Evolutionary conservation across 495 filamentous ascomycete genomes (phyloP).

Genomic region (Geoglossum glabrum): DNA sequence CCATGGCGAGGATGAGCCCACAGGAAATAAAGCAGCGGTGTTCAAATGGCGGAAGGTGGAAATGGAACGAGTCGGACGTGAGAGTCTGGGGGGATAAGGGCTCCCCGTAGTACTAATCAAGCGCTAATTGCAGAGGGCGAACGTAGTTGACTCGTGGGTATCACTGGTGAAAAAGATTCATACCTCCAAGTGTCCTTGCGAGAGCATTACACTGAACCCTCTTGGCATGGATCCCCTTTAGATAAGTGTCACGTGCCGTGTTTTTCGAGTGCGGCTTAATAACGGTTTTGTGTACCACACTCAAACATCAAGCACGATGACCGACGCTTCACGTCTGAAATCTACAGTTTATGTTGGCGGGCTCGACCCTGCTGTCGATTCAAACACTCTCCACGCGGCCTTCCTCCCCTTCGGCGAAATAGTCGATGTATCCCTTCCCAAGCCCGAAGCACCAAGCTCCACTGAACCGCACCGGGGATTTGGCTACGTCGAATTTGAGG

Average conservation of each 20-base stretch:
- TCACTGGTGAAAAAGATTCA: neutral
- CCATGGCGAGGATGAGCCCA: slow-evolving; percentile 38
- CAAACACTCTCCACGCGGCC: slow-evolving; percentile 57
- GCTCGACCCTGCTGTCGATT: slow-evolving; percentile 58
- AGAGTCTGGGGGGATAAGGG: neutral
- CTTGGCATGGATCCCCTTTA: neutral
- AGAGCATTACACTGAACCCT: neutral
- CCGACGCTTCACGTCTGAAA: slow-evolving; percentile 66
- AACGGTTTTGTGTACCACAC: neutral
- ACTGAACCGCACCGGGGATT: slow-evolving; percentile 75
- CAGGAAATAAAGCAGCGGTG: neutral
- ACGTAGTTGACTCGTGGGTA: neutral
- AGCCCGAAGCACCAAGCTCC: slow-evolving; percentile 47
- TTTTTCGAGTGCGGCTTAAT: neutral
- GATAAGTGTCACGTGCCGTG: neutral
- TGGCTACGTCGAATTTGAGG: slow-evolving; percentile 90
- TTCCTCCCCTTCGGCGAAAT: slow-evolving; percentile 96
- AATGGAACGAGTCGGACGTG: neutral
- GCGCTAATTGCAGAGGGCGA: neutral
- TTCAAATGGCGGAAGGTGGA: neutral
- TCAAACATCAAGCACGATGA: slow-evolving; percentile 32
- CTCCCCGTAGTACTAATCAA: neutral
- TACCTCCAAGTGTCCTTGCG: neutral
- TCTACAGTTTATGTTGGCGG: slow-evolving; percentile 82
- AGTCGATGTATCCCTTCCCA: slow-evolving; percentile 70